phyloP scores from a whole-genome alignment of 2,329 filamentous ascomycete genomes.

The Pyrenophora tritici-repentis region DNA sequence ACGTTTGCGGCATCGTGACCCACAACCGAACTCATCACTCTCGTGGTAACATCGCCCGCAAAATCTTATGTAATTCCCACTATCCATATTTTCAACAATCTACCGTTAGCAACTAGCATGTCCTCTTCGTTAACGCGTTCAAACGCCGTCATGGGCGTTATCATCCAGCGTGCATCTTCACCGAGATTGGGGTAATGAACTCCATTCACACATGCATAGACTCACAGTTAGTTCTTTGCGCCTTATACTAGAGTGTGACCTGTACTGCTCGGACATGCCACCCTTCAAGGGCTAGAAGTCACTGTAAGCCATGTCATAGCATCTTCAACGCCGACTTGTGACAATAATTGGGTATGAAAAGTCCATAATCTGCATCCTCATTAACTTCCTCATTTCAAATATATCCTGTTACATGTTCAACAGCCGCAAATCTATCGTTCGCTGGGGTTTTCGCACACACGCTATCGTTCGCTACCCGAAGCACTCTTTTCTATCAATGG shows the following conservation, averaged over 20 bases:
- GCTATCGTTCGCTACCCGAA: background rate
- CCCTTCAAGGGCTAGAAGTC: too few relatives aligned
- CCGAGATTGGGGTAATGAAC: too few relatives aligned
- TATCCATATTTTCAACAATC: too few relatives aligned
- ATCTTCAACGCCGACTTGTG: background rate
- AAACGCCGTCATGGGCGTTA: background rate
- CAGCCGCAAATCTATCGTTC: background rate
- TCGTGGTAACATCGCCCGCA: too few relatives aligned
- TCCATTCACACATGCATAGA: too few relatives aligned
- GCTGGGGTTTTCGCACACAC: background rate
- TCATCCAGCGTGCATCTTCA: too few relatives aligned
- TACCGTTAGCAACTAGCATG: too few relatives aligned
- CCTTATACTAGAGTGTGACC: too few relatives aligned
- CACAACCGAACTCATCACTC: background rate
- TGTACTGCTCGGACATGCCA: too few relatives aligned
- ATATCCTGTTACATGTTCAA: background rate
- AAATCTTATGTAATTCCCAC: too few relatives aligned
- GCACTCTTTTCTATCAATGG: conserved; percentile 1
- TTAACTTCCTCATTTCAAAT: background rate
- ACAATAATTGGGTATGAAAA: background rate
- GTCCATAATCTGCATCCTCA: background rate
- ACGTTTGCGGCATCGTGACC: background rate
- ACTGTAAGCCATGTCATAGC: background rate
- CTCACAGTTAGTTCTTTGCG: too few relatives aligned
- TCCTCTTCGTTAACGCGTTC: too few relatives aligned